phyloP scores from a whole-genome alignment of 495 filamentous ascomycete genomes.

The Lichenothelia convexa region DNA sequence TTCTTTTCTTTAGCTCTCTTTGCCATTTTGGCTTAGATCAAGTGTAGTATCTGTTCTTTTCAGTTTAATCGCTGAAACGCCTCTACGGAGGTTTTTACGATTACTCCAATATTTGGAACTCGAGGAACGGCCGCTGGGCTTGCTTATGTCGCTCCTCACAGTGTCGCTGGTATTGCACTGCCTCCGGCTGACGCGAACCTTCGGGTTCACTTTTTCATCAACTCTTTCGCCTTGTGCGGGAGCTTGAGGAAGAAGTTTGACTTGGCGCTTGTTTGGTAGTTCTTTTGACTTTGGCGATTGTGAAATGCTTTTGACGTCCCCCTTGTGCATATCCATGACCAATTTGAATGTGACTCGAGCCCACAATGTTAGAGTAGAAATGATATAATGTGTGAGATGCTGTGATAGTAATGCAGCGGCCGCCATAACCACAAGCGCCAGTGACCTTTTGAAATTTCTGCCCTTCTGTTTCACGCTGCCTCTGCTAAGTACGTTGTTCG shows the following conservation, averaged over 20 bases:
- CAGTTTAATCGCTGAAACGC: constrained; percentile 16
- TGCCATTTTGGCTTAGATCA: constrained; percentile 22
- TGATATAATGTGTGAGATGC: no score
- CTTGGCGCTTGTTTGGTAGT: no score
- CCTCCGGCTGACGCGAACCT: constrained; percentile 62
- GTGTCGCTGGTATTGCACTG: constrained; percentile 87
- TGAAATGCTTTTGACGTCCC: no score
- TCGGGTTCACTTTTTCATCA: constrained; percentile 23
- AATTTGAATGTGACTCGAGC: no score
- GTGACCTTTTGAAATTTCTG: no score
- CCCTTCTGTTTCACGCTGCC: no score
- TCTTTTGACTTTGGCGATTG: no score
- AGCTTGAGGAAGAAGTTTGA: constrained; percentile 2
- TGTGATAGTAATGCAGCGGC: no score
- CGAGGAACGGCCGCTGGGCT: constrained; percentile 53
- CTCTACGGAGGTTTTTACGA: constrained; percentile 11
- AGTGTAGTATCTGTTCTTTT: constrained; percentile 20
- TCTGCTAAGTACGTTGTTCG: no score
- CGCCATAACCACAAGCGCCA: no score
- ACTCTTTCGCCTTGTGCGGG: background rate
- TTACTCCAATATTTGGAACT: constrained; percentile 27
- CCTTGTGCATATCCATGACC: no score
- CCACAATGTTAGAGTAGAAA: no score
- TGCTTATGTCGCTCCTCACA: constrained; percentile 53
- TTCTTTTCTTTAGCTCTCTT: constrained; percentile 13